Conservation (phyloP, 2,329 filamentous ascomycete genomes). For the Macrophomina phaseolina region DNA sequence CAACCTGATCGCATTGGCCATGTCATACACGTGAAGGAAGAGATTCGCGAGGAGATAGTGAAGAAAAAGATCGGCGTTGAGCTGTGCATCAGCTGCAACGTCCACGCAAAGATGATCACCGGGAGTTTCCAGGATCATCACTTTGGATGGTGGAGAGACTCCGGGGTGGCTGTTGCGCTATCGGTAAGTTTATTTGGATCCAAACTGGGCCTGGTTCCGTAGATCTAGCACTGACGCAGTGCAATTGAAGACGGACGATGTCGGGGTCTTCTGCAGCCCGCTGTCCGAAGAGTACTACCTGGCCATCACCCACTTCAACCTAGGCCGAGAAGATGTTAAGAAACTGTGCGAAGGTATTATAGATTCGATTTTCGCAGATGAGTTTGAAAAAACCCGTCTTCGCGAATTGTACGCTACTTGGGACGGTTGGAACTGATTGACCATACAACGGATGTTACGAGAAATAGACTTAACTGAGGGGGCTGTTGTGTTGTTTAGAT, state of each 20-base stretch:
- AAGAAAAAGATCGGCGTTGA: constrained; percentile 68
- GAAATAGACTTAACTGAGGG: not conserved
- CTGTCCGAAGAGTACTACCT: constrained; percentile 79
- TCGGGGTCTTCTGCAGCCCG: constrained; percentile 78
- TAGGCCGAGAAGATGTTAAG: constrained; percentile 57
- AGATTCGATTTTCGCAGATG: constrained; percentile 69
- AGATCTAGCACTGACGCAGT: constrained; percentile 29
- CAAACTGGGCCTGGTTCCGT: not conserved
- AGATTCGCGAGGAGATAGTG: constrained; percentile 63
- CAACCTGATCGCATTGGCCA: constrained; percentile 74
- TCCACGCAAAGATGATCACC: constrained; percentile 73
- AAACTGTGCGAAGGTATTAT: constrained; percentile 66
- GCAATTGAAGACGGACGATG: constrained; percentile 73
- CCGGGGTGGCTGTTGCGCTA: constrained; percentile 63
- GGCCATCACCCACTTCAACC: constrained; percentile 71
- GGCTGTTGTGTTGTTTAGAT: not conserved
- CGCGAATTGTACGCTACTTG: constrained; percentile 15
- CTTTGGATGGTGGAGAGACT: constrained; percentile 73
- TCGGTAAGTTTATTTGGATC: constrained; percentile 63
- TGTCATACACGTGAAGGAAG: constrained; percentile 74
- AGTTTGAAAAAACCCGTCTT: constrained; percentile 65
- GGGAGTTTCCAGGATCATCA: constrained; percentile 73
- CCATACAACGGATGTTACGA: not conserved
- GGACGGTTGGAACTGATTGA: constrained; percentile 19
- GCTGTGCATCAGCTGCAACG: constrained; percentile 81